phyloP scores from a whole-genome alignment of 495 filamentous ascomycete genomes.

The Friedmanniomyces endolithicus region DNA sequence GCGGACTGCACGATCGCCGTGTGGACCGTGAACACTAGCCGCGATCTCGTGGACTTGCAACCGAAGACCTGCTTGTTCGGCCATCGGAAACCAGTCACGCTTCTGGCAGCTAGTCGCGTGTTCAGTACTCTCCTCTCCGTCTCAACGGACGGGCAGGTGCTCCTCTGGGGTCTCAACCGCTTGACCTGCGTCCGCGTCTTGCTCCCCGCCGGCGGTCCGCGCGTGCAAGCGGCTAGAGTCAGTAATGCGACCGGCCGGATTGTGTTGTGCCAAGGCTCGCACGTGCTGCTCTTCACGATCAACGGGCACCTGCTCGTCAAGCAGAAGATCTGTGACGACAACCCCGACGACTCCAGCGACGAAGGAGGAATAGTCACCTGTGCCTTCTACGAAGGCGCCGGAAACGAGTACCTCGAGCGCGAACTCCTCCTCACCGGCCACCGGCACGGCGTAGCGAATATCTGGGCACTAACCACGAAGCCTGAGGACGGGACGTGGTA shows the following conservation, averaged over 20 bases:
- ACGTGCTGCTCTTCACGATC: slow-evolving; percentile 69
- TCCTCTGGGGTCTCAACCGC: slow-evolving; percentile 90
- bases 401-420: slow-evolving; percentile 85
- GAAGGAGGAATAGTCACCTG: slow-evolving; percentile 63
- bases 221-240: slow-evolving; percentile 61
- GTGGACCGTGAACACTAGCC: slow-evolving; percentile 54
- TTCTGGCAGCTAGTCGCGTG: slow-evolving; percentile 69
- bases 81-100: slow-evolving; percentile 67
- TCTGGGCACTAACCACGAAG: slow-evolving; percentile 16
- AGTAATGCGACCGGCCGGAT: slow-evolving; percentile 85
- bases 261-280: slow-evolving; percentile 62
- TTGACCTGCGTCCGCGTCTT: slow-evolving; percentile 73
- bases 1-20: slow-evolving; percentile 82
- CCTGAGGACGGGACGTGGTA: slow-evolving; percentile 39
- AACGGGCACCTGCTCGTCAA: slow-evolving; percentile 75
- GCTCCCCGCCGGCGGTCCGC: slow-evolving; percentile 32
- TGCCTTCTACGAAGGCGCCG: slow-evolving; percentile 84
- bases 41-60: slow-evolving; percentile 57
- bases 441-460: slow-evolving; percentile 68
- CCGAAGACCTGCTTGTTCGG: slow-evolving; percentile 77
- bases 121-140: slow-evolving; percentile 79
- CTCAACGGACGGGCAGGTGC: slow-evolving; percentile 64
- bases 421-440: slow-evolving; percentile 84
- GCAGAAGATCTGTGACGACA: slow-evolving; percentile 54
- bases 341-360: slow-evolving; percentile 20